phyloP scores from a whole-genome alignment of 139 green algal genomes.

The Desmodesmus armatus region DNA sequence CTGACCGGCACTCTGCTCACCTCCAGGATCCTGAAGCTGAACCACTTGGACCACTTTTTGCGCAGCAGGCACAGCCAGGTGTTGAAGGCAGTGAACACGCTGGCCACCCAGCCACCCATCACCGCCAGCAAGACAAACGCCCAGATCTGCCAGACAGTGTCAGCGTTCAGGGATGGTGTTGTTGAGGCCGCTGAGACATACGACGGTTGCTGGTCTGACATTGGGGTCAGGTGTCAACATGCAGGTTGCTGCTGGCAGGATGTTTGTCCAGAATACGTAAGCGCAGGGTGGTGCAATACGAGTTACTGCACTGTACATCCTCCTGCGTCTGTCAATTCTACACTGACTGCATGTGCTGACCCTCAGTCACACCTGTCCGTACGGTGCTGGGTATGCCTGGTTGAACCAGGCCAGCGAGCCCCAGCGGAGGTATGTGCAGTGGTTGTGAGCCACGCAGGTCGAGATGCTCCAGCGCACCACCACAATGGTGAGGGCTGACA shows the following conservation, averaged over 20 bases:
- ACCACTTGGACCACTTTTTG: constrained; percentile 65
- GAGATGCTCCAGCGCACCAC: constrained; percentile 59
- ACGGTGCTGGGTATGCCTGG: constrained; percentile 43
- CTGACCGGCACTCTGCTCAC: constrained; percentile 24
- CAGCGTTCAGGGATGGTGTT: too few relatives aligned
- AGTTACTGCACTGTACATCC: too few relatives aligned
- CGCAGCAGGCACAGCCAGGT: constrained; percentile 73
- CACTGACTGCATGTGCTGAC: too few relatives aligned
- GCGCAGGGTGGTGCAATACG: too few relatives aligned
- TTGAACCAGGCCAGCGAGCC: constrained; percentile 64
- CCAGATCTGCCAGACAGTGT: constrained; percentile 61
- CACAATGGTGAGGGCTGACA: constrained; percentile 66
- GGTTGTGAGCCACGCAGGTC: constrained; percentile 50
- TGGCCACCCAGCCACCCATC: constrained; percentile 61
- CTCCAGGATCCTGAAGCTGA: constrained; percentile 51
- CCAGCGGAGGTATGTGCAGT: constrained; percentile 60
- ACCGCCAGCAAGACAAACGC: constrained; percentile 58
- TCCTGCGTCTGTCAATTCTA: too few relatives aligned
- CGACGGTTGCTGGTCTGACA: too few relatives aligned
- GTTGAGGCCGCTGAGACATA: too few relatives aligned
- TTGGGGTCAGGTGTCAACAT: too few relatives aligned
- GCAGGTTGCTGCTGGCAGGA: neutral
- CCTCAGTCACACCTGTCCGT: constrained; percentile 40
- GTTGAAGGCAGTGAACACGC: constrained; percentile 66
- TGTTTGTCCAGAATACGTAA: too few relatives aligned